Evolutionary conservation across 2,329 filamentous ascomycete species (phyloP), one percentile per base, ranked within the genome.

Genomic region (Fusarium compactum): DNA sequence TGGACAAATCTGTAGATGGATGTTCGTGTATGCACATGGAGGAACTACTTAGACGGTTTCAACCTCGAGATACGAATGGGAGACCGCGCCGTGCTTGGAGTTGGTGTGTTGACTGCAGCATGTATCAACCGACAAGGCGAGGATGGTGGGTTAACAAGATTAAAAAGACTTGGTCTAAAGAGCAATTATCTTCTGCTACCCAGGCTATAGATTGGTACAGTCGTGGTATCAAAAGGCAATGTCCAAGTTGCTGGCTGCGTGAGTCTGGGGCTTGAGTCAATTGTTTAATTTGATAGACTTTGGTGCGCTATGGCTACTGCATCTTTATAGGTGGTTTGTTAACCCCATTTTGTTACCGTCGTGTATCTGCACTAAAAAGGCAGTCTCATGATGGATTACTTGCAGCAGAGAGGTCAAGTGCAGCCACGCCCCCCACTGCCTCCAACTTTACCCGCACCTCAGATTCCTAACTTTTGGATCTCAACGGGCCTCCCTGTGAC

Each of bases 101-200:
- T n/a, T 65, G 74, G 44, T 76, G 76, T 22, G 44, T 71, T 6
- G 69, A 74, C 50, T 77, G 74, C 46, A 67, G 65, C 30, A 55
- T 41, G 46, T 72, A 73, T 46, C 57, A 54, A 20, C 73, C 74
- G 3, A 76, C 67, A 15, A 64, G 69, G 46, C 60, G 60, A 52
- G 47, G 53, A 25, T 74, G 73, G 59, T 77, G 76, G 74, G 43
- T 50, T 29, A 38, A 41, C 27, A 11, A 46, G 47, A 10, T 57
- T 9, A 25, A 29, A 41, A 43, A 34, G 27, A 54, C 7, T 10
- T 53, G 34, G 9, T 30, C 55, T 5, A 15, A 18, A 27, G 25
- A 41, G 16, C 41, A 34, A 20, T 20, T 58, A 15, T 9, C 20
- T 30, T 44, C 24, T 46, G 29, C 22, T 70, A 67, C 60, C 7